Evolutionary conservation across 371 early-diverging fungal genomes (phyloP).

Genomic region (Apophysomyces trapeziformis): DNA sequence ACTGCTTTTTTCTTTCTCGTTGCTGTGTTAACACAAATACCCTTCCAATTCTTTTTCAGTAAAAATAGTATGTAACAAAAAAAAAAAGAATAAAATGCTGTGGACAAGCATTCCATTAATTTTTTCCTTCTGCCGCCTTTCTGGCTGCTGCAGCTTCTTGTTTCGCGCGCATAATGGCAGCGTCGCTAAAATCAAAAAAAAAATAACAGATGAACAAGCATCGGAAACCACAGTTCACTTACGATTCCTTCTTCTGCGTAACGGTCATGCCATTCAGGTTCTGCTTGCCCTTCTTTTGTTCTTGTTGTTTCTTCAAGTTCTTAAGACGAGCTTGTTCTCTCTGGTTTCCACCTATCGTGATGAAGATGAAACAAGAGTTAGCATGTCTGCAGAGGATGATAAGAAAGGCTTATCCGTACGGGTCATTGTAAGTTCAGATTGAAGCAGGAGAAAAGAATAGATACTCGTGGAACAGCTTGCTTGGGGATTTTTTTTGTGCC

Average conservation of each 20-base stretch:
- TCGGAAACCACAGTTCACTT: slow-evolving; percentile 11
- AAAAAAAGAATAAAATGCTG: slow-evolving; percentile 4
- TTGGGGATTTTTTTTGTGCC: background rate
- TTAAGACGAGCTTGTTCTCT: slow-evolving; percentile 63
- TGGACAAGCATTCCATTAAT: background rate
- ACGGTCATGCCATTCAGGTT: slow-evolving; percentile 42
- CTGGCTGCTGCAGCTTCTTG: slow-evolving; percentile 57
- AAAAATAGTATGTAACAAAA: background rate
- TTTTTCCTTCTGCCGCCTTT: slow-evolving; percentile 34
- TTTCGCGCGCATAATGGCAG: slow-evolving; percentile 64
- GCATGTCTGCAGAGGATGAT: background rate
- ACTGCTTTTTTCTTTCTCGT: background rate
- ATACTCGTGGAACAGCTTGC: background rate
- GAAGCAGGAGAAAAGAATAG: background rate
- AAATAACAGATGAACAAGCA: slow-evolving; percentile 3
- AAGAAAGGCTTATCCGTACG: background rate
- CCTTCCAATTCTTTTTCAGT: slow-evolving; percentile 1
- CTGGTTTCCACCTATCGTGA: slow-evolving; percentile 56
- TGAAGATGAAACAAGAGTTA: background rate
- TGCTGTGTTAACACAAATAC: background rate
- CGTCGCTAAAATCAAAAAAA: slow-evolving; percentile 41
- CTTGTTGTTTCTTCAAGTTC: slow-evolving; percentile 55
- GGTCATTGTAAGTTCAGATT: slow-evolving; percentile 2
- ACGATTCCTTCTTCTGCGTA: slow-evolving; percentile 60
- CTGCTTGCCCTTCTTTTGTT: slow-evolving; percentile 44